Base-by-base conservation (phyloP, 2,329 filamentous ascomycete species). In the Phialophora tarda region DNA sequence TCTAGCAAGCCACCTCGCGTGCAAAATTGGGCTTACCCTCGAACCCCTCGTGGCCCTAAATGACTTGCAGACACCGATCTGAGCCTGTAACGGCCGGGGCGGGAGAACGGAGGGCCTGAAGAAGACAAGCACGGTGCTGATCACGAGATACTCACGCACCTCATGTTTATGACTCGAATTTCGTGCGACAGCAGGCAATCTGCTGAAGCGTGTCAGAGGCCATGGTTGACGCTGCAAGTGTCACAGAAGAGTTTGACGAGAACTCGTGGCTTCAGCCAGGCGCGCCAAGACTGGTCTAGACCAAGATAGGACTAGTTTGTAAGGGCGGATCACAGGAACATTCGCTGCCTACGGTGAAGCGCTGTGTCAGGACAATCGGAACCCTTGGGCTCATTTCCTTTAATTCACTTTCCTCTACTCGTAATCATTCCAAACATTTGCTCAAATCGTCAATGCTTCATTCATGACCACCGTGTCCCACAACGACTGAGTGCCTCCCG, bases 191-290 rank as follows among this genome's bases (percentile, higher is more conserved):
- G 30, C 28, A 26, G 28, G 26, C 47, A 34, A 38, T 38, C 10
- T 50, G 47, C n/a, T 53, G 44, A 38, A 41, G 59, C 28, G 59
- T 61, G 48, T 61, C 59, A 61, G 59, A 60, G 21, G 23, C n/a
- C 3, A 44, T 41, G 59, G 48, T 28, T 26, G 57, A 61, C 14
- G 55, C 26, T 21, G 55, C 17, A 61, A 44, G 28, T 61, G 59
- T 61, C 48, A 28, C 59, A 61, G 59, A 53, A 38, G 28, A 38
- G 59, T 61, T 61, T 61, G 59, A 61, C 30, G 48, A 24, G 48
- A 7, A 8, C 30, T 51, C 44, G 28, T 48, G 44, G 24, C 26
- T 24, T 8, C 48, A 53, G 59, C 47, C 59, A 38, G 17, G 23
- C 24, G 48, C 1, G 48, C 48, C 48, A 51, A 51, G 48, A 12